Evolutionary conservation across 345 rosid species (phyloP).

Genomic region (Salix exigua): DNA sequence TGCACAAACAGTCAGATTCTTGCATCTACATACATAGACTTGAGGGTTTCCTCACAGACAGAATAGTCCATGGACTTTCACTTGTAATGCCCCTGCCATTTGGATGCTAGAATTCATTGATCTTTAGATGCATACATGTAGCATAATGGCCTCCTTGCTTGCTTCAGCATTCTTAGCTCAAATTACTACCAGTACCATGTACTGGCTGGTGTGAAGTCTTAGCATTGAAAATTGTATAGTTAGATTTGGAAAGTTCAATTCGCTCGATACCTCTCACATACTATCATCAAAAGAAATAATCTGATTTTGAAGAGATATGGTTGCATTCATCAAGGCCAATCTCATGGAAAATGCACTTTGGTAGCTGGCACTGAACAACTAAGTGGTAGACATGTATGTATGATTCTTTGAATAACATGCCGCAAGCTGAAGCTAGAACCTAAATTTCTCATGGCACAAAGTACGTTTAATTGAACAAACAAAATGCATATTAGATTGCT

Average conservation of each 20-base stretch:
- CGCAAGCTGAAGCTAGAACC: not conserved
- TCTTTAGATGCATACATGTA: not conserved
- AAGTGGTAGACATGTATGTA: not conserved
- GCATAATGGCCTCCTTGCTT: not conserved
- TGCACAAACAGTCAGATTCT: not conserved
- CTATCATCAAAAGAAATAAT: not conserved
- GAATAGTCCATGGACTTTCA: not conserved
- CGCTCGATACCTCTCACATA: not conserved
- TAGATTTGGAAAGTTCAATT: not conserved
- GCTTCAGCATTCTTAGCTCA: not conserved
- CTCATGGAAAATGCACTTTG: not conserved
- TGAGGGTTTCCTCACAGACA: not conserved
- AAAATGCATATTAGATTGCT: not conserved
- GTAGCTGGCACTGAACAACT: not conserved
- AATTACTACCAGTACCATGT: not conserved
- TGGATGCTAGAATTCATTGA: not conserved
- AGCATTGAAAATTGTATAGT: not conserved
- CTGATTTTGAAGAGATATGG: not conserved
- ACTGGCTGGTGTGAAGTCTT: not conserved
- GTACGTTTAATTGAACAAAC: not conserved
- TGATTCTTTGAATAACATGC: not conserved
- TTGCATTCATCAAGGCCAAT: not conserved
- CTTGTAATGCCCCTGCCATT: not conserved
- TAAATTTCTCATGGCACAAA: not conserved
- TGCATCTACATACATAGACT: not conserved